Percentiles rank a stretch among this genome's conserved stretches.
Conservation (phyloP, 2,329 filamentous ascomycete genomes). For the Raffaelea ambrosiae region DNA sequence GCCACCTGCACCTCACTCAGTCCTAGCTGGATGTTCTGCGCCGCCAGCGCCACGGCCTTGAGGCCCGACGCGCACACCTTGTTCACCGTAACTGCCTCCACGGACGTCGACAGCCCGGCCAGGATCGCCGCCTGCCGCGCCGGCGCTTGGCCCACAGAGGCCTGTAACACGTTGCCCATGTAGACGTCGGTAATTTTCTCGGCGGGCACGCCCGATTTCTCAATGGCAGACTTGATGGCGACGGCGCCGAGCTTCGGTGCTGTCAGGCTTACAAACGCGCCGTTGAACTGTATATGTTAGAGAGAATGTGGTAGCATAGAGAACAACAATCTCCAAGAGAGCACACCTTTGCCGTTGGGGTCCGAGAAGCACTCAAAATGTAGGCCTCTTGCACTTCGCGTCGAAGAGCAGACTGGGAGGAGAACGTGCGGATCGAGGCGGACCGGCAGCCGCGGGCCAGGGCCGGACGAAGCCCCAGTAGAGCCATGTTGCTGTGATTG, state of each 20-base stretch:
- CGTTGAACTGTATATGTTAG: conserved; percentile 68
- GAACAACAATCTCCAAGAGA: not conserved
- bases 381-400: conserved; percentile 79
- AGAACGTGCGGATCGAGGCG: conserved; percentile 34
- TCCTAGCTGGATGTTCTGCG: conserved; percentile 90
- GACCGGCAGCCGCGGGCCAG: conserved; percentile 20
- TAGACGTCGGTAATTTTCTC: conserved; percentile 86
- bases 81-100: conserved; percentile 91
- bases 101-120: conserved; percentile 68
- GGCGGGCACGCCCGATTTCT: conserved; percentile 74
- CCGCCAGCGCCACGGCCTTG: conserved; percentile 84
- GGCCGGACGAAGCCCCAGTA: conserved; percentile 7
- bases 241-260: conserved; percentile 83
- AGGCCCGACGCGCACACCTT: conserved; percentile 96
- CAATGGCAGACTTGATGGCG: conserved; percentile 84
- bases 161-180: conserved; percentile 93
- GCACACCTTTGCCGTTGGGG: conserved; percentile 75
- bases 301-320: not conserved
- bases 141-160: conserved; percentile 76
- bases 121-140: conserved; percentile 87
- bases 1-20: conserved; percentile 82
- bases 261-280: conserved; percentile 72
- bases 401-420: conserved; percentile 19
- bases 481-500: conserved; percentile 5
- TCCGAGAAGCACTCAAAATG: conserved; percentile 83